Base-by-base conservation (phyloP, 768 basidiomycete genomes). In the Crassisporium funariophilum region DNA sequence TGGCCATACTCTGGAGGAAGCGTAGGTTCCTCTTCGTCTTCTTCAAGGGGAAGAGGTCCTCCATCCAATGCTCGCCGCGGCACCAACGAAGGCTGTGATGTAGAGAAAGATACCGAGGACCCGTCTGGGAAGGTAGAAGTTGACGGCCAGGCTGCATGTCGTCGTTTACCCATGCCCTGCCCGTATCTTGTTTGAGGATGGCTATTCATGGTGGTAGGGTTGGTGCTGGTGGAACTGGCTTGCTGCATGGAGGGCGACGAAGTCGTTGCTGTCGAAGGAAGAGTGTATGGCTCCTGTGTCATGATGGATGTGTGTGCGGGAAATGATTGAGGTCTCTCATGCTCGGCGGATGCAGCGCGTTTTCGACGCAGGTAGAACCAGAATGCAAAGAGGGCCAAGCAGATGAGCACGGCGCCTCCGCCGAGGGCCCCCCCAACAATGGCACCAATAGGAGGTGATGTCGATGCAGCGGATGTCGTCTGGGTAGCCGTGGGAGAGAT, bases 381-480 rank as follows among this genome's bases (percentile, higher is more conserved):
- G 44, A 52, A 46, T 17, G 53, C 35, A 5, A 55, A 34, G 22
- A 69, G 17, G 3, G 51, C 51, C 15, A 74, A 1, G 8, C 65
- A 2, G 11, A 49, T 25, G 17, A 77, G 27, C 2, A 58, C 50
- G 1, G 52, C 65, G 3, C 72, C 45, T 1, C 69, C 74, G n/a
- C 73, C 74, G 15, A 74, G 59, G 1, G 70, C 62, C 15, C 70
- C 68, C 5, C 73, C 75, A 10, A 76, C 61, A 34, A 78, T 73
- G 20, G 69, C 60, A 2, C 64, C 69, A 0, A 66, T 58, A 27
- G 62, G 55, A 16, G 44, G 21, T 11, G 53, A 44, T 13, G 45
- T 15, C 7, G 47, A 24, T 16, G 31, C 20, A 20, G 49, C 46
- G 13, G 46, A 10, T 2, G 50, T 20, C 11, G 58, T 12, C 4